A percentile compares a stretch with the other conserved stretches of the same genome.
These are phyloP conservation scores for Paragyromitra xinjiangensis DNA, from an alignment of 495 filamentous ascomycete genomes.

Conservation along the genomic window DNA sequence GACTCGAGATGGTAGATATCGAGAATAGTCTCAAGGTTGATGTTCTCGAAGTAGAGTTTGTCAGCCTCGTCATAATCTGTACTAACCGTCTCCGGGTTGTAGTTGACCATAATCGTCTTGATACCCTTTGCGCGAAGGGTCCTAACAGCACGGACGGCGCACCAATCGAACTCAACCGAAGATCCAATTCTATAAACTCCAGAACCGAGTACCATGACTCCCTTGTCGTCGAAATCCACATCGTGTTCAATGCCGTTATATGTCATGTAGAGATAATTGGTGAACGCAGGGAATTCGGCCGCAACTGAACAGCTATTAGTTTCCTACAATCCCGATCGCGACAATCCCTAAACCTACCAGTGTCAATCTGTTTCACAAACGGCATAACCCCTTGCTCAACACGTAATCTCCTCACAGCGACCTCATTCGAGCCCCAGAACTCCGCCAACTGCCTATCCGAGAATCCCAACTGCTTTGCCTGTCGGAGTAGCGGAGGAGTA, in stretches of 20 bases:
- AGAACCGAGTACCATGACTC: constrained; percentile 94
- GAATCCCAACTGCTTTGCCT: constrained; percentile 93
- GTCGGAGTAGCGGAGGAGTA: constrained; percentile 70
- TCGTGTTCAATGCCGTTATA: constrained; percentile 93
- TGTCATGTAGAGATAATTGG: constrained; percentile 96
- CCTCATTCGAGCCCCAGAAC: constrained; percentile 91
- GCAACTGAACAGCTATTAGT: constrained; percentile 67
- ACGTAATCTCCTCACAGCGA: constrained; percentile 81
- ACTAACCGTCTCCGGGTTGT: constrained; percentile 92
- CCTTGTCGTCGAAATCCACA: constrained; percentile 82
- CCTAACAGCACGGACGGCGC: constrained; percentile 93
- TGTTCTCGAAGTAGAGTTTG: constrained; percentile 95
- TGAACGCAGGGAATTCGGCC: constrained; percentile 92
- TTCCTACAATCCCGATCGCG: background rate
- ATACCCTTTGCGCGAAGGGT: constrained; percentile 85
- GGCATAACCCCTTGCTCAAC: constrained; percentile 85
- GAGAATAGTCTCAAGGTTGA: constrained; percentile 90
- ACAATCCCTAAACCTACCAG: constrained; percentile 56
- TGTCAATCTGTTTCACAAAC: constrained; percentile 97
- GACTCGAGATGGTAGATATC: constrained; percentile 94
- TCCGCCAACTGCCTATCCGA: constrained; percentile 91
- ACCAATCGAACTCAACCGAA: constrained; percentile 99
- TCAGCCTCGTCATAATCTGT: constrained; percentile 98
- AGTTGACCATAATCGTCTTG: constrained; percentile 99
- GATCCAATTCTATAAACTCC: constrained; percentile 98